Base-by-base conservation (phyloP, 176 grass and related monocot species). In the Musa beccarii region DNA sequence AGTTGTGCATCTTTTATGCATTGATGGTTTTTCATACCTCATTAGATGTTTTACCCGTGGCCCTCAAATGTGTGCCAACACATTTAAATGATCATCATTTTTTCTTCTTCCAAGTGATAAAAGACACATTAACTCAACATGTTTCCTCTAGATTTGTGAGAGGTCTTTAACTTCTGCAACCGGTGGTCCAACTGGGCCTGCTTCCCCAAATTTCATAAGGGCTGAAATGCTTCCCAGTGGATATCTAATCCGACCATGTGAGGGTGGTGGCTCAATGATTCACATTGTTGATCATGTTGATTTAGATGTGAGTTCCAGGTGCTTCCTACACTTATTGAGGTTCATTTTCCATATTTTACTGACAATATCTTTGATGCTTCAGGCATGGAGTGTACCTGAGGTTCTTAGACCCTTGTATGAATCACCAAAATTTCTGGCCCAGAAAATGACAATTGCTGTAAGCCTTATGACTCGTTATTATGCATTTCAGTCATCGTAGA, bases 261-360 rank as follows among this genome's bases (percentile, higher is more conserved):
- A 99, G 65, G 95, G 95, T 79, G 96, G 95, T 59, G 91, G 91
- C 24, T 99, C 96, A 20, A 99, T 99, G 88, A 95, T 99, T 77
- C 87, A 94, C 82, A 95, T 99, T 77, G 96, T 98, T 3, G 95
- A 98, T 89, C 96, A 99, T 83, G 66, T 99, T 59, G 91, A 99
- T 85, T 71, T 99, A 79, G 91, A 89, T 89, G 96, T 99, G 76
- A 89, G 96, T 54, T 55, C 56, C 53, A 11, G 25, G 2, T 66
- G 19, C 26, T 74, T 11, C 2, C 9, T 71, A 25, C 57, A 1
- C 14, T 16, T 85, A 57, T 12, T 51, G 11, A 26, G 76, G 73
- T 0, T 63, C 29, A 21, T 76, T 1, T 1, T 26, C 13, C 19
- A 20, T 11, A 51, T 75, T 59, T 80, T 59, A 63, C 25, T 7